phyloP scores from a whole-genome alignment of 2,329 filamentous ascomycete genomes.

The Colletotrichum sp. region DNA sequence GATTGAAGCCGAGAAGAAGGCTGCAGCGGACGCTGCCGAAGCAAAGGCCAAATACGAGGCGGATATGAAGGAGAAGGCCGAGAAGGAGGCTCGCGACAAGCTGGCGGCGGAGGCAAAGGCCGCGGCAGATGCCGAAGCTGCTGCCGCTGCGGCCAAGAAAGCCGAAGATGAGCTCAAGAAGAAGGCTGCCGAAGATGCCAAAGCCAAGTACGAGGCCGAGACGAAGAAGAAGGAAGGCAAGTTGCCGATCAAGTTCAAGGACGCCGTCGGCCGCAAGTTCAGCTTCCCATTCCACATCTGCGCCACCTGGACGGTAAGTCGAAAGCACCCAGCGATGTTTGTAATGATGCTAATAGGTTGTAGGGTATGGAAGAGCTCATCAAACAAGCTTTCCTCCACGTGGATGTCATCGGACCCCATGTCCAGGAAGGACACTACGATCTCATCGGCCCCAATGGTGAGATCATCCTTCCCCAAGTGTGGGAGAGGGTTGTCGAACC shows the following conservation, averaged over 20 bases:
- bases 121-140: slow-evolving; percentile 37
- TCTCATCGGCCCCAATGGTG: slow-evolving; percentile 77
- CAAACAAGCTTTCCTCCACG: slow-evolving; percentile 81
- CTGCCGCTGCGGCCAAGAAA: slow-evolving; percentile 52
- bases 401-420: slow-evolving; percentile 77
- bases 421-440: slow-evolving; percentile 83
- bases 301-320: slow-evolving; percentile 79
- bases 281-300: slow-evolving; percentile 90
- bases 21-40: slow-evolving; percentile 26
- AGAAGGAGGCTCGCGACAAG: slow-evolving; percentile 44
- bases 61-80: slow-evolving; percentile 40
- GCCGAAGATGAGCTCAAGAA: slow-evolving; percentile 58
- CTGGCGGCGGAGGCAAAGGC: slow-evolving; percentile 44
- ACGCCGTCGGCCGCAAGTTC: slow-evolving; percentile 89
- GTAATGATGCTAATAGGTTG: slow-evolving; percentile 26
- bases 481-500: slow-evolving; percentile 85
- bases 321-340: not conserved
- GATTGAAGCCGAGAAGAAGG: slow-evolving; percentile 37
- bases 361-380: slow-evolving; percentile 88
- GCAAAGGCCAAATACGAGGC: slow-evolving; percentile 27
- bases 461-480: slow-evolving; percentile 81
- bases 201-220: slow-evolving; percentile 52
- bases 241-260: slow-evolving; percentile 86
- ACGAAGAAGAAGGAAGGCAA: slow-evolving; percentile 60
- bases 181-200: slow-evolving; percentile 62